Evolutionary conservation across 495 filamentous ascomycete genomes (phyloP), one percentile per base, ranked within the genome.

Genomic region (Cryomyces antarcticus): DNA sequence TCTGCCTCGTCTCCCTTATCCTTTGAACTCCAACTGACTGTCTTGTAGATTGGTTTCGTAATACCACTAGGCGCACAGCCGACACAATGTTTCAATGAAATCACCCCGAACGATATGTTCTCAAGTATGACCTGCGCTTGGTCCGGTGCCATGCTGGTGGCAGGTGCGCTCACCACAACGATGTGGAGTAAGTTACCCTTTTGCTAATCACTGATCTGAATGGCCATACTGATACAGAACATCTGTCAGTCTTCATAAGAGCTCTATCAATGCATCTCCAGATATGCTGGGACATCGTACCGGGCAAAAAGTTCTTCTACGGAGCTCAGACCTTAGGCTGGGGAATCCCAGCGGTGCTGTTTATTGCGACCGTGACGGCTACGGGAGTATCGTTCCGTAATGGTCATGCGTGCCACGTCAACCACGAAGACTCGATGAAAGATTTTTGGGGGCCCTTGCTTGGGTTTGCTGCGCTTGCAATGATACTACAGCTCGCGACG

Each of bases 351-450:
- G 69, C 73, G 30, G 55, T 83, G 27, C 78, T 81, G 37, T 67
- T 87, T 27, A 65, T 77, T 1, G 58, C 82, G 11, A 79, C 83
- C 48, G 69, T 96, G 45, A 66, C 81, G 30, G 62, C 93, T 40
- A 95, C 89, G 29, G 89, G 89, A 17, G 83, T 94, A 6, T 95
- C 88, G 1, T 96, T 84, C 61, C 73, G 89, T 42, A 94, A 95
- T 54, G 92, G 89, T 11, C 66, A 72, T 37, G 80, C 83, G 7
- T 97, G 89, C 60, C 85, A 93, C 52, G 87, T 95, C 63, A 94
- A 94, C 62, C 78, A 86, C 53, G 63, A 73, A 37, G 67, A 85
- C 54, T 82, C 80, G 36, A 57, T 85, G 45, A 67, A 77, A 29
- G 82, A 82, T 51, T 89, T 94, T 54, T 97, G 89, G 89, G 79